Evolutionary conservation across 768 basidiomycete genomes (phyloP), one percentile per base, ranked within the genome.

Genomic region (Collybia nuda): DNA sequence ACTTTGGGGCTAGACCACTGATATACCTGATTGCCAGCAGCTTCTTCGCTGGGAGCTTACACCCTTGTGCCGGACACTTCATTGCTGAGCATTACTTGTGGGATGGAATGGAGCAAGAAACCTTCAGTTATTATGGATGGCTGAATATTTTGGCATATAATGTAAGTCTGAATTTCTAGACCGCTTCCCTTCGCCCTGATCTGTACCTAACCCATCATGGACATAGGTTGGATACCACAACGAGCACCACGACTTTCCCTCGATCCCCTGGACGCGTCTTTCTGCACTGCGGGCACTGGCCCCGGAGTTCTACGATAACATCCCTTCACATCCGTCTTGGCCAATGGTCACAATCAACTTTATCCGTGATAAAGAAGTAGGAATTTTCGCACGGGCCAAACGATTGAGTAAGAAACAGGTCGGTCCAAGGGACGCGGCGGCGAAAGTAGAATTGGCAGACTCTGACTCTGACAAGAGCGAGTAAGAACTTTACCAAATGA

Each of bases 191-290:
- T 48, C 51, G 40, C 59, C 11, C 40, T 49, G 23, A n/a, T n/a
- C n/a, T 35, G 23, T 46, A 36, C 24, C 6, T 43, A 48, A 19
- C 38, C 23, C 11, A 23, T 24, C 14, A 19, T 28, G 22, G 17
- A 6, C 6, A 22, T 39, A 93, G 91, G 92, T 98, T 57, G 97
- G 97, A 35, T 98, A 98, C 65, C 97, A 99, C 67, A 98, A 99
- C 68, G 97, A 98, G 62, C 97, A 99, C 69, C 97, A 99, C 70
- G 97, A 99, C 70, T 98, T 99, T 70, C 95, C 97, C 6, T 93
- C 93, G 11, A 70, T 99, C 1, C 81, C 97, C 1, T 99, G 97
- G 97, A 98, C 95, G 15, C 84, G 90, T 19, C 79, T 98, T 0
- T 91, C 94, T 1, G 80, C 81, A 5, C 82, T 99, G 18, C 84